Conservation (phyloP, 176 grass and related monocot species). For the Aegilops tauschii region DNA sequence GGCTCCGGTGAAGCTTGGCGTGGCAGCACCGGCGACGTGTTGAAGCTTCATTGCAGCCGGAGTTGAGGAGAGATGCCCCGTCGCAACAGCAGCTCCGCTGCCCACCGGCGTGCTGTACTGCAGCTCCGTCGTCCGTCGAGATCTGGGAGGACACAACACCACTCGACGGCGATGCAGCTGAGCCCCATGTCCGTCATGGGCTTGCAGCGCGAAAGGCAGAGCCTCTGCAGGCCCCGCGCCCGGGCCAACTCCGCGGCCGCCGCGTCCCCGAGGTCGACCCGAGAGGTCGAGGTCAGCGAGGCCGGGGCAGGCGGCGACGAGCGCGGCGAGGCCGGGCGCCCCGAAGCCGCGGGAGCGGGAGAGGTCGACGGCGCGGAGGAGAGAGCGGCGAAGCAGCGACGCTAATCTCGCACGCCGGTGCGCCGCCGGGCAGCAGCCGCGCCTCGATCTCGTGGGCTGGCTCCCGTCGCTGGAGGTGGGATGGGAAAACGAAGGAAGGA, state of each 20-base stretch:
- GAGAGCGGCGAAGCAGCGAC: background rate
- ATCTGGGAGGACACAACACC: background rate
- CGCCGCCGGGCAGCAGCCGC: too few relatives aligned
- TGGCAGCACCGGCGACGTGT: too few relatives aligned
- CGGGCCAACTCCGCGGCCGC: constrained; percentile 44
- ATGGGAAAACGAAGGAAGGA: too few relatives aligned
- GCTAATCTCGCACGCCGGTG: too few relatives aligned
- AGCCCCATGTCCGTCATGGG: constrained; percentile 75
- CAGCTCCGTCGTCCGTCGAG: too few relatives aligned
- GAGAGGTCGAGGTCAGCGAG: constrained; percentile 73
- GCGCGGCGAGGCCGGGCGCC: constrained; percentile 40
- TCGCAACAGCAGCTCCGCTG: too few relatives aligned
- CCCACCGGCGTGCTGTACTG: too few relatives aligned
- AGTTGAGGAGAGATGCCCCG: too few relatives aligned
- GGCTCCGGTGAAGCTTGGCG: too few relatives aligned
- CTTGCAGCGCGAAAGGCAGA: constrained; percentile 67
- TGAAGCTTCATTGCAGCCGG: too few relatives aligned
- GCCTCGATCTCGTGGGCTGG: too few relatives aligned
- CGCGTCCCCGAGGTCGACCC: constrained; percentile 49
- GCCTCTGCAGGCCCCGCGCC: constrained; percentile 24
- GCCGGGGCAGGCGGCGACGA: constrained; percentile 33
- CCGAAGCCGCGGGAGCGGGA: constrained; percentile 63
- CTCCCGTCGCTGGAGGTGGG: too few relatives aligned
- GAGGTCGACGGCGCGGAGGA: constrained; percentile 50
- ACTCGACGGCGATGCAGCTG: constrained; percentile 74